Evolutionary conservation across 2,329 filamentous ascomycete species (phyloP).

Genomic region (Trichoderma semiorbis): DNA sequence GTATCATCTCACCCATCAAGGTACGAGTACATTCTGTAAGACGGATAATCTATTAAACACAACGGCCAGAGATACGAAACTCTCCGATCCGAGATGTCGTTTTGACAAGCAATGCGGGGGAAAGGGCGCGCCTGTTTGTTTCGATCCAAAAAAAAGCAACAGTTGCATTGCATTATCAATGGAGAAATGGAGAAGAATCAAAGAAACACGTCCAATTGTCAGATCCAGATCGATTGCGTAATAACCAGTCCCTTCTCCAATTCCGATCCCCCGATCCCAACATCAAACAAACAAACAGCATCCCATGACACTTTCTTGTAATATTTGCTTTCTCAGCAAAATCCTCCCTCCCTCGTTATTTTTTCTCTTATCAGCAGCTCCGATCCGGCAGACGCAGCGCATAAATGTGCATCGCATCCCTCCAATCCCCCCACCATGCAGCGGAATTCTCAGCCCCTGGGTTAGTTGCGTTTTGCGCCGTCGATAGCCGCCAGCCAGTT

Average conservation of each 20-base stretch:
- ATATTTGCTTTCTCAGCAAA: not conserved
- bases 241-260: not conserved
- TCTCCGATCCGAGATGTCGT: not conserved
- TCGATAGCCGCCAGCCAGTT: constrained; percentile 7
- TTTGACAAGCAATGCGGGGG: not conserved
- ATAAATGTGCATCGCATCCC: not conserved
- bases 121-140: constrained; percentile 9
- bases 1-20: not conserved
- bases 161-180: not conserved
- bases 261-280: not conserved
- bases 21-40: not conserved
- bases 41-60: not conserved
- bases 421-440: not conserved
- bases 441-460: not conserved
- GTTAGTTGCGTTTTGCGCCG: not conserved
- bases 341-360: not conserved
- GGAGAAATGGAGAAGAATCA: not conserved
- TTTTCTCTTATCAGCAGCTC: not conserved
- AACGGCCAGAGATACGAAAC: not conserved
- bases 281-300: not conserved
- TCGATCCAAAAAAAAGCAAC: no score
- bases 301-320: not conserved
- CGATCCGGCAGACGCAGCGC: not conserved
- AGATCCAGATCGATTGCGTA: not conserved
- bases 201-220: not conserved